Evolutionary conservation across 169 alveolate species (phyloP).

Genomic region (Plasmodium adleri): DNA sequence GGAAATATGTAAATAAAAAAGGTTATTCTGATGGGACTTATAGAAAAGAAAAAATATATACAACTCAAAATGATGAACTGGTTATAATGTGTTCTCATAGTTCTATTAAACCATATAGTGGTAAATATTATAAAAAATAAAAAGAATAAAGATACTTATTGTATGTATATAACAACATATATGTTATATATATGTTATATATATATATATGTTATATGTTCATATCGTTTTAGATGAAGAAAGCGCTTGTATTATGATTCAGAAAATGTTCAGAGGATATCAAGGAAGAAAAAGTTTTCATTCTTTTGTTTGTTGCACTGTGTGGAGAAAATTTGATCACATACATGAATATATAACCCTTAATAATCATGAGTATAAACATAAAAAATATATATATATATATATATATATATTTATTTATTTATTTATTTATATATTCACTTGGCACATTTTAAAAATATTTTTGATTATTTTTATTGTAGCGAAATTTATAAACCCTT

Average conservation of each 20-base stretch:
- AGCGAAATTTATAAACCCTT: slow-evolving; percentile 70
- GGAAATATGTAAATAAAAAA: slow-evolving; percentile 15
- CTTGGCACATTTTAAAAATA: neutral
- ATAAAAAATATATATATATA: neutral
- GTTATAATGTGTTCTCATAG: slow-evolving; percentile 17
- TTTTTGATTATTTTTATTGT: neutral
- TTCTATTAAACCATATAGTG: slow-evolving; percentile 34
- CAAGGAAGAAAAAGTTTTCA: slow-evolving; percentile 41
- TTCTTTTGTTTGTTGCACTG: slow-evolving; percentile 20
- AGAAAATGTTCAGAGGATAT: slow-evolving; percentile 38
- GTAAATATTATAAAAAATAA: neutral
- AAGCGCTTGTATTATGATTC: slow-evolving; percentile 58
- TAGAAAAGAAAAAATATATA: slow-evolving; percentile 16
- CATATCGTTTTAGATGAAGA: slow-evolving; percentile 20
- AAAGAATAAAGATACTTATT: neutral
- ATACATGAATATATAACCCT: slow-evolving; percentile 57
- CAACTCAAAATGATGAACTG: slow-evolving; percentile 18
- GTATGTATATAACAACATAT: neutral
- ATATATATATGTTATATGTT: neutral
- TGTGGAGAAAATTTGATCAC: slow-evolving; percentile 68
- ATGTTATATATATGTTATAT: neutral
- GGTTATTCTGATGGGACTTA: slow-evolving; percentile 40
- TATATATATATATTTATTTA: neutral
- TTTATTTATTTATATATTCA: neutral
- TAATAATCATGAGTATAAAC: slow-evolving; percentile 47